Evolutionary conservation across 140 eudicot genomes (phyloP).

Genomic region (Eryngium alpinum): DNA sequence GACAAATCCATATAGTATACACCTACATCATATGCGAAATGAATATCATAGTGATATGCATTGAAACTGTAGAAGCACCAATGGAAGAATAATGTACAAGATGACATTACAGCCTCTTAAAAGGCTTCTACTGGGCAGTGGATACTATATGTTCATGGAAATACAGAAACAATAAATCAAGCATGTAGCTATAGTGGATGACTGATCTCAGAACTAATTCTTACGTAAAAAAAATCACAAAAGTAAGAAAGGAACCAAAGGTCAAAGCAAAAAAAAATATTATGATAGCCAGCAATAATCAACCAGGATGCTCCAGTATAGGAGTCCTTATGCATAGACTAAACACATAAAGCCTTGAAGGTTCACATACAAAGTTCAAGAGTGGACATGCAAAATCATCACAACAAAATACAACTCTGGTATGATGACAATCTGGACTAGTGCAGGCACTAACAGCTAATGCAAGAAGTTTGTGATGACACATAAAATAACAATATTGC

Average conservation of each 20-base stretch:
- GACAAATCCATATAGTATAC: slow-evolving; percentile 87
- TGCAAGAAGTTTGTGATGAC: neutral
- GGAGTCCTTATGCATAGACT: neutral
- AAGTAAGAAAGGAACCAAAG: neutral
- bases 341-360: neutral
- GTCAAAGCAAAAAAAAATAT: neutral
- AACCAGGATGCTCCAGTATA: neutral
- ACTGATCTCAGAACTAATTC: neutral
- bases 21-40: slow-evolving; percentile 54
- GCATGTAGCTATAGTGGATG: neutral
- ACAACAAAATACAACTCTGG: neutral
- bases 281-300: neutral
- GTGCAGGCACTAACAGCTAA: neutral
- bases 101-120: neutral
- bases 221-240: neutral
- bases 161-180: slow-evolving; percentile 1
- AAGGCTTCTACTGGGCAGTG: neutral
- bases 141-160: neutral
- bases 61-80: neutral
- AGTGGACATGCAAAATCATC: neutral
- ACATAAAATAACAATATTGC: neutral
- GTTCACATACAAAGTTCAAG: neutral
- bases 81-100: neutral
- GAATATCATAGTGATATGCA: neutral
- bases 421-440: neutral